A percentile compares a stretch with the other conserved stretches of the same genome.
phyloP scores from a whole-genome alignment of 768 basidiomycete species.

The Termitomyces sp. region DNA sequence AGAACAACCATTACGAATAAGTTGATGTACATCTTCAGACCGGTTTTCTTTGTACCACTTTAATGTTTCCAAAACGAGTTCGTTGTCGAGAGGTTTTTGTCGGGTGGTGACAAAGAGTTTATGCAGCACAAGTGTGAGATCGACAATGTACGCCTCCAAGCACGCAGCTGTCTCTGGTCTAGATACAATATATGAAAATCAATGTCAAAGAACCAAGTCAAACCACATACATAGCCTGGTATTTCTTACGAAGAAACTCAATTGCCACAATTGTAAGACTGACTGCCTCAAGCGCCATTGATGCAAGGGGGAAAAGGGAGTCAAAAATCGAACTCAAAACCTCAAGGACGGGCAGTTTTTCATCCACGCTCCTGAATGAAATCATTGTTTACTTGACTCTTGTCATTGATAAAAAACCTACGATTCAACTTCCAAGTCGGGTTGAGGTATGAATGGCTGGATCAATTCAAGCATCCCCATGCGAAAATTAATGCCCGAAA shows the following conservation, averaged over 20 bases:
- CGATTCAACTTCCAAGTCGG: background rate
- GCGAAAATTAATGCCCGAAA: background rate
- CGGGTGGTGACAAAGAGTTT: constrained; percentile 4
- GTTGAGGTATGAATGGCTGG: background rate
- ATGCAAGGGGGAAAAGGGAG: background rate
- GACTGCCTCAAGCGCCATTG: background rate
- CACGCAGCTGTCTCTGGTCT: background rate
- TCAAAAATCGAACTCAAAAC: background rate
- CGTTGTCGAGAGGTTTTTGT: background rate
- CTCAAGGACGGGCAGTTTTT: background rate
- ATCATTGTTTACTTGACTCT: background rate
- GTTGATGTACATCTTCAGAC: background rate
- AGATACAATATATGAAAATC: background rate
- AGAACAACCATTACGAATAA: background rate
- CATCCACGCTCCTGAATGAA: background rate
- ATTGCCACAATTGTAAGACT: background rate
- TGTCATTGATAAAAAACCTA: background rate
- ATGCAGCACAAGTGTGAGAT: constrained; percentile 15
- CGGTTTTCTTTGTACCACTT: background rate
- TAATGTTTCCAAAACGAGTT: background rate
- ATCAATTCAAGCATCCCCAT: background rate
- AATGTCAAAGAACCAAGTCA: background rate
- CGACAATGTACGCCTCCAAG: constrained; percentile 17
- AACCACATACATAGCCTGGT: constrained; percentile 1
- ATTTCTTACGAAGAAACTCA: background rate